Evolutionary conservation across 768 basidiomycete species (phyloP), one percentile per base, ranked within the genome.

Genomic region (Russula sp.): DNA sequence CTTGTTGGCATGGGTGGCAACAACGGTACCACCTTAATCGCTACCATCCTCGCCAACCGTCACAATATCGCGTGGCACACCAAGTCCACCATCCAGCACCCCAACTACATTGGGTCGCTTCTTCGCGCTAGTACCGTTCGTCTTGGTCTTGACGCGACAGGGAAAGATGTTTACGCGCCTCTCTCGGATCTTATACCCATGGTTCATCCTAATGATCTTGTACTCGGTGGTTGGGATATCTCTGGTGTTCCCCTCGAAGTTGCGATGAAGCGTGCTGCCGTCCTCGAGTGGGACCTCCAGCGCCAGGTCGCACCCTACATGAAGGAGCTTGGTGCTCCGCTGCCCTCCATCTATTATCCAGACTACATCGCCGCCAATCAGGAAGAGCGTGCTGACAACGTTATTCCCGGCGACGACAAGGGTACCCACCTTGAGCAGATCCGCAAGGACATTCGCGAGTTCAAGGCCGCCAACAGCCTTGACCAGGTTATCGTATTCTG

Each of bases 281-380:
- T 98, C 60, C 84, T 98, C 58, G 92, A 96, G 73, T 98, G 91
- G 71, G 96, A 98, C 74, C 86, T 98, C 61, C 96, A 98, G 79
- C 89, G 94, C 71, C 96, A 98, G 75, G 87, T 98, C 66, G 86
- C 81, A 7, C 92, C 94, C 1, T 79, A 88, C 73, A 89, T 98
- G 89, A 82, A 86, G 6, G 78, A 80, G 61, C 78, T 93, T 66
- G 88, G 87, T 61, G 82, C 83, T 68, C 96, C 95, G 44, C 83
- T 98, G 51, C 95, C 96, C 3, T 94, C 91, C 45, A 87, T 98
- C 77, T 98, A 98, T 80, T 95, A 97, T 74, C 92, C 94, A 58
- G 91, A 95, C 77, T 97, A 94, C 77, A 97, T 97, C 73, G 94
- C 96, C 60, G 94, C 95, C 66, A 98, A 98, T 80, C 96, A 98